Evolutionary conservation across 2,329 filamentous ascomycete species (phyloP).

Genomic region (Dactylonectria estremocensis): DNA sequence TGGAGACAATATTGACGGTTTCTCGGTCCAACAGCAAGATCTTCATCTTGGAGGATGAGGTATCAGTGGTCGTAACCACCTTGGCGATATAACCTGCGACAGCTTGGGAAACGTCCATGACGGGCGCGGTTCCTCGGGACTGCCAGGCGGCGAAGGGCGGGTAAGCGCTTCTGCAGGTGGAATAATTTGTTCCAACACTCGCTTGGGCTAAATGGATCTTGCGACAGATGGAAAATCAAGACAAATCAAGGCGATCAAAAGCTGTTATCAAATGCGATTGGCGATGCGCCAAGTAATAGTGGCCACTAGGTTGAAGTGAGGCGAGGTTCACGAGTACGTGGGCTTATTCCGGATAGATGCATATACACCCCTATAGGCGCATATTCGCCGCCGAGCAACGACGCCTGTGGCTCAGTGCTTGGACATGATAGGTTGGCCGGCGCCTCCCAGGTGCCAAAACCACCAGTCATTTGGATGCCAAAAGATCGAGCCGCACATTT

Average conservation of each 20-base stretch:
- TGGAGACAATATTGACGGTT: slow-evolving; percentile 94
- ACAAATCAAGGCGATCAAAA: not conserved
- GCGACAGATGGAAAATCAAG: not conserved
- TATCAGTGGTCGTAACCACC: slow-evolving; percentile 85
- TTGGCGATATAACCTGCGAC: slow-evolving; percentile 96
- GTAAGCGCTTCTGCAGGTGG: slow-evolving; percentile 6
- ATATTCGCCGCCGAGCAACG: slow-evolving; percentile 28
- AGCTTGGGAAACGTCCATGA: slow-evolving; percentile 94
- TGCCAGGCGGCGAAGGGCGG: not conserved
- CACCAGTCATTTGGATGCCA: not conserved
- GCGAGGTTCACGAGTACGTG: slow-evolving; percentile 33
- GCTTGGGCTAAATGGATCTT: slow-evolving; percentile 11
- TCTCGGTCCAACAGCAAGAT: slow-evolving; percentile 94
- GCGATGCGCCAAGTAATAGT: slow-evolving; percentile 9
- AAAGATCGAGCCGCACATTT: slow-evolving; percentile 4
- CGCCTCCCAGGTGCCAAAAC: not conserved
- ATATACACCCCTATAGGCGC: slow-evolving; percentile 44
- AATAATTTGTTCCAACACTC: slow-evolving; percentile 28
- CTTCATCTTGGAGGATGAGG: slow-evolving; percentile 94
- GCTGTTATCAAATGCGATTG: slow-evolving; percentile 5
- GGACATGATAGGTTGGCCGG: slow-evolving; percentile 11
- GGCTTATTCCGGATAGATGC: slow-evolving; percentile 38
- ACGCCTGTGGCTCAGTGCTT: not conserved
- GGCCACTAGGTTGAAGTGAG: slow-evolving; percentile 1
- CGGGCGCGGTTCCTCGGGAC: slow-evolving; percentile 43